Evolutionary conservation across 495 filamentous ascomycete genomes (phyloP).

Genomic region (Echria macrotheca): DNA sequence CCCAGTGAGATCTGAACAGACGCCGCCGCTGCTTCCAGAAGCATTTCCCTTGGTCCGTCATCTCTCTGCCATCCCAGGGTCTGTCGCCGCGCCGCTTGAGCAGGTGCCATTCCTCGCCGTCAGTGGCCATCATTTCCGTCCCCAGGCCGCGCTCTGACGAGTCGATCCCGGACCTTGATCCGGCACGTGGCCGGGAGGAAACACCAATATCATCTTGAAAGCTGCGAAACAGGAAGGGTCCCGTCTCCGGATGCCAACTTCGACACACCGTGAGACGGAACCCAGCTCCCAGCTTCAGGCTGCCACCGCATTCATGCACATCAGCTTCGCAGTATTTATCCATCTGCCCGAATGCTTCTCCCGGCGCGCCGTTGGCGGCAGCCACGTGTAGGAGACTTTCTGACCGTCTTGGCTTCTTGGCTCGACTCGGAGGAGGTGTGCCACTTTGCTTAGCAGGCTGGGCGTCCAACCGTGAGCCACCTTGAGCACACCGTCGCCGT

Average conservation of each 20-base stretch:
- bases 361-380: constrained; percentile 24
- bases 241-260: no score
- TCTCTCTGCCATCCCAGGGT: not conserved
- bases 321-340: constrained; percentile 20
- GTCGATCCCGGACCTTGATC: not conserved
- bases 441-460: not conserved
- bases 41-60: constrained; percentile 6
- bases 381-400: constrained; percentile 27
- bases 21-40: constrained; percentile 16
- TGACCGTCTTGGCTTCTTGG: constrained; percentile 8
- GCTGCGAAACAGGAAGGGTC: no score
- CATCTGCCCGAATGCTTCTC: constrained; percentile 30
- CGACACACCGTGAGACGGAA: no score
- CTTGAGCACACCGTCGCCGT: not conserved
- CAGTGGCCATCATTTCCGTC: constrained; percentile 8
- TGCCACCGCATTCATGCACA: no score
- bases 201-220: no score
- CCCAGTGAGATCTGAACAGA: no score
- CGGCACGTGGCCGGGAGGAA: not conserved
- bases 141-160: constrained; percentile 3
- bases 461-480: not conserved
- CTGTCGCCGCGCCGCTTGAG: not conserved
- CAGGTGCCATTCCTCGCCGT: not conserved
- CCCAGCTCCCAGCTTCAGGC: no score
- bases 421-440: not conserved